These are phyloP conservation scores for Arctium minus DNA, from an alignment of 129 eudicot species.

Conservation along the genomic window DNA sequence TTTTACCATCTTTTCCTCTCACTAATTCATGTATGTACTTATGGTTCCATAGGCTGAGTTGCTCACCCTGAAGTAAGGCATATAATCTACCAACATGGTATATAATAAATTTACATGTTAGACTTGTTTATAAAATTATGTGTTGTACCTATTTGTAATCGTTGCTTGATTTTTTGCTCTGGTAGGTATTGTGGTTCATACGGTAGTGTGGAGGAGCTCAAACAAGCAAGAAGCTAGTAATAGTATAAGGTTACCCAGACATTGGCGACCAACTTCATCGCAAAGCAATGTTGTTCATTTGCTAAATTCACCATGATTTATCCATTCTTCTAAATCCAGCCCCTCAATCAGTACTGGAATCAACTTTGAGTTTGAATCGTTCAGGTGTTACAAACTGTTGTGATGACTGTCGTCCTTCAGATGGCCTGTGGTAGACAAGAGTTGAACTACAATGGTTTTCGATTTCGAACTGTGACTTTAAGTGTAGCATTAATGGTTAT, in stretches of 20 bases:
- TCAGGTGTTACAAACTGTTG: conserved; percentile 12
- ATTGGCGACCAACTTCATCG: conserved; percentile 14
- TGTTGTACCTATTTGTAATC: neutral
- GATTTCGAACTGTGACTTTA: conserved; percentile 11
- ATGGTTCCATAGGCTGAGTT: neutral
- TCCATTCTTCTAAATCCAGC: neutral
- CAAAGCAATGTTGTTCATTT: conserved; percentile 4
- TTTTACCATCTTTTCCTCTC: neutral
- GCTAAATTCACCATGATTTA: conserved; percentile 15
- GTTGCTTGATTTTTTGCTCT: neutral
- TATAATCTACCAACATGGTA: neutral
- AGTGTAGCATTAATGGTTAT: conserved; percentile 16
- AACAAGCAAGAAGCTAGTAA: neutral
- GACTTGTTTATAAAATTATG: neutral
- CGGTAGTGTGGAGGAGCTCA: conserved; percentile 18
- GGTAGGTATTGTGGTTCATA: conserved; percentile 29
- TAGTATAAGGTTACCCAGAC: conserved; percentile 16
- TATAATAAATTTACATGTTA: neutral
- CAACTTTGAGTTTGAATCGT: conserved; percentile 19
- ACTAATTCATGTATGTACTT: neutral
- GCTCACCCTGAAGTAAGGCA: neutral
- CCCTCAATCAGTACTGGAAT: conserved; percentile 13
- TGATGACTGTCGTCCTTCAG: conserved; percentile 6
- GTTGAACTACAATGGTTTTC: conserved; percentile 18
- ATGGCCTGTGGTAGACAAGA: conserved; percentile 18